A percentile compares a stretch with the other conserved stretches of the same genome.
Evolutionary conservation across 257 asterid genomes (phyloP).

Genomic region (Orobanche coerulescens): DNA sequence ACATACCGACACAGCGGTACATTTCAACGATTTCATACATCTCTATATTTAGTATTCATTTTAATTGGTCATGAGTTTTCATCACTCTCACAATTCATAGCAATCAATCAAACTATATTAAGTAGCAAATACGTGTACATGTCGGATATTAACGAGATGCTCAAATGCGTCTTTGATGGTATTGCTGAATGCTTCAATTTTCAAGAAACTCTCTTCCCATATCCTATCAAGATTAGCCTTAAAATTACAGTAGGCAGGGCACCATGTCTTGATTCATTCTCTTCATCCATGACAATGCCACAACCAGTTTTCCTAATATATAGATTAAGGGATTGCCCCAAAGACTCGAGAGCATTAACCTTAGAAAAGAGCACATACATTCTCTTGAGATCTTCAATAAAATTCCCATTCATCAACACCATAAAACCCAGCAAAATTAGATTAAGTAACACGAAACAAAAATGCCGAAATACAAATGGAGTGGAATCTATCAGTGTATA

Average conservation of each 20-base stretch:
- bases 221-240: slow-evolving; percentile 64
- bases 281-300: slow-evolving; percentile 67
- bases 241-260: slow-evolving; percentile 54
- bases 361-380: slow-evolving; percentile 53
- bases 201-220: slow-evolving; percentile 69
- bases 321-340: slow-evolving; percentile 56
- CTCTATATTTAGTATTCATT: too few relatives aligned
- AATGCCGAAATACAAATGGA: neutral
- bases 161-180: slow-evolving; percentile 78
- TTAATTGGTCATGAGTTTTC: neutral
- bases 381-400: slow-evolving; percentile 68
- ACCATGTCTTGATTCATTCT: slow-evolving; percentile 89
- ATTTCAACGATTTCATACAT: neutral
- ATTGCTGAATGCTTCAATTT: slow-evolving; percentile 67
- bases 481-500: slow-evolving; percentile 3
- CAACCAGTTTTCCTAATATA: slow-evolving; percentile 72
- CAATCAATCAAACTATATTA: neutral
- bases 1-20: neutral
- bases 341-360: slow-evolving; percentile 58
- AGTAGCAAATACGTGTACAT: slow-evolving; percentile 34
- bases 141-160: slow-evolving; percentile 73
- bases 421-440: slow-evolving; percentile 49
- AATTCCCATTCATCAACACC: slow-evolving; percentile 63
- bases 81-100: neutral
- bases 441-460: neutral